Percentiles rank a stretch among this genome's conserved stretches.
Conservation (phyloP, 257 asterid genomes). For the Jacaranda copaia region DNA sequence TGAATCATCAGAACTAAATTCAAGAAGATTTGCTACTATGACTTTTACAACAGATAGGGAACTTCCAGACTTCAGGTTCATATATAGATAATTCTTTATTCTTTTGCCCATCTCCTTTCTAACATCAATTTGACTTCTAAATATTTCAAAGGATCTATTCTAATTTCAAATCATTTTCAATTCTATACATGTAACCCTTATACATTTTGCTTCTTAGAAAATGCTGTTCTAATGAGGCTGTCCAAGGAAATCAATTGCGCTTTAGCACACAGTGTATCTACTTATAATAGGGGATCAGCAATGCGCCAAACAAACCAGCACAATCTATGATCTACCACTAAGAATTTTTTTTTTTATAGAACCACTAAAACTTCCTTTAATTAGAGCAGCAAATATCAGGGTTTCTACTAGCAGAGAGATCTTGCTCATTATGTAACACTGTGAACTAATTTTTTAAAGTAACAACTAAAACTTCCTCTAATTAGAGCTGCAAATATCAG, state of each 20-base stretch:
- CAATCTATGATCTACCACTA: not conserved
- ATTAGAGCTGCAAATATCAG: not conserved
- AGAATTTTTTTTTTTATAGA: not conserved
- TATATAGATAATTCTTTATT: not conserved
- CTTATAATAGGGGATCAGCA: not conserved
- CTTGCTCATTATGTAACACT: not conserved
- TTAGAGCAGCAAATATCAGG: not conserved
- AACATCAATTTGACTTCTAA: not conserved
- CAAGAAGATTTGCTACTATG: not conserved
- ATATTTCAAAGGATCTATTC: not conserved
- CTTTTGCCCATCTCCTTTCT: not conserved
- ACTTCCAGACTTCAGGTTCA: constrained; percentile 7
- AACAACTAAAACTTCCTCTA: not conserved
- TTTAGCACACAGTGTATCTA: too few species aligned
- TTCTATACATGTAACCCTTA: not conserved
- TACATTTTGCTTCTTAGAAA: not conserved
- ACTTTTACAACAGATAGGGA: not conserved
- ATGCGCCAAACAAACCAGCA: not conserved
- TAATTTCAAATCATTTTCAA: not conserved
- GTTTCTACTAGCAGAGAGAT: too few species aligned
- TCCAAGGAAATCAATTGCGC: not conserved
- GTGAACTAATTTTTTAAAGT: not conserved
- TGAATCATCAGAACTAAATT: not conserved
- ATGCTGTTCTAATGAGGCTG: not conserved
- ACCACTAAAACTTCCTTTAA: not conserved